A percentile compares a stretch with the other conserved stretches of the same genome.
Conservation (phyloP, 1,284 basidiomycete genomes). For the Athelia sp. region DNA sequence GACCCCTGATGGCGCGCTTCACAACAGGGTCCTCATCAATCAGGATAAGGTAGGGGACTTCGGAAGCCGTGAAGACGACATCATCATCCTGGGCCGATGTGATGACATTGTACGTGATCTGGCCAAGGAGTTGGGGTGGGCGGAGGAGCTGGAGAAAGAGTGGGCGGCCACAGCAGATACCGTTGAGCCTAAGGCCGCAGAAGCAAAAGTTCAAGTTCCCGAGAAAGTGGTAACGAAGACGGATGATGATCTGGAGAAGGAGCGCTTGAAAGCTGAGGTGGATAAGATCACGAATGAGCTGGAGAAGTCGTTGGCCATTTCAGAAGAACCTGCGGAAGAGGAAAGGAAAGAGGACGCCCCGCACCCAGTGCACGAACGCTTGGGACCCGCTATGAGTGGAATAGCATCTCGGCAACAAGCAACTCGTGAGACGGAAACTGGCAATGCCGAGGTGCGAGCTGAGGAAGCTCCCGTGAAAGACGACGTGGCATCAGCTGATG, state of each 20-base stretch:
- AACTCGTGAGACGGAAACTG: no score
- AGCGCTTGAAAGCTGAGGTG: conserved; percentile 23
- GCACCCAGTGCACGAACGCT: background rate
- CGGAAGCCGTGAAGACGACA: conserved; percentile 47
- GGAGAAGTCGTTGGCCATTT: conserved; percentile 20
- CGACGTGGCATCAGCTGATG: no score
- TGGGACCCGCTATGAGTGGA: no score
- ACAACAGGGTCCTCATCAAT: conserved; percentile 50
- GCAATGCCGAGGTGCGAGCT: no score
- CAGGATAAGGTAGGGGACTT: conserved; percentile 62
- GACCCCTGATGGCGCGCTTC: background rate
- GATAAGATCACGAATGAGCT: conserved; percentile 28
- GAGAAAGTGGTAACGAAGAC: conserved; percentile 7
- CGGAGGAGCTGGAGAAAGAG: conserved; percentile 48
- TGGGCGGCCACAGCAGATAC: conserved; percentile 48
- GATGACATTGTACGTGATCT: conserved; percentile 59
- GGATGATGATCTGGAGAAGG: conserved; percentile 7
- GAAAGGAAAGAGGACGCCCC: background rate
- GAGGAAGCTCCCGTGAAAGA: no score
- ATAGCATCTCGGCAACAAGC: no score
- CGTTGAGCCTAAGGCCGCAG: conserved; percentile 11
- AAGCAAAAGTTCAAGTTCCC: conserved; percentile 14
- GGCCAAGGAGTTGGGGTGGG: conserved; percentile 65
- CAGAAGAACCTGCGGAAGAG: background rate
- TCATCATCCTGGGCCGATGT: conserved; percentile 62